These are phyloP conservation scores for Raddia guianensis DNA, from an alignment of 176 grass and related monocot species.

Conservation along the genomic window DNA sequence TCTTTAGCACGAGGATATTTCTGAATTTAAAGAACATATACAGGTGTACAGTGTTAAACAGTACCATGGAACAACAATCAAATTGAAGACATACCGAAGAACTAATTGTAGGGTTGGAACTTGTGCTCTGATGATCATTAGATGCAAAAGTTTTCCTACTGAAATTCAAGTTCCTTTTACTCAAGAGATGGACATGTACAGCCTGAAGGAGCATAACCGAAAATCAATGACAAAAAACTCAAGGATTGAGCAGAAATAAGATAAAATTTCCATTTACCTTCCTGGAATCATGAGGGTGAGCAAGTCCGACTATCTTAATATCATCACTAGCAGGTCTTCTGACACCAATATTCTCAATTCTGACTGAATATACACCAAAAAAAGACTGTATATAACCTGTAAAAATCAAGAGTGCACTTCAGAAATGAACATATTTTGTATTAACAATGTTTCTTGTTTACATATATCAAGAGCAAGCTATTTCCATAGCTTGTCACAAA, in stretches of 20 bases:
- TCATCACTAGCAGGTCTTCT: slow-evolving; percentile 57
- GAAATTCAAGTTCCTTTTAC: slow-evolving; percentile 46
- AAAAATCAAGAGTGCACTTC: not conserved
- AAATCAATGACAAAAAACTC: not conserved
- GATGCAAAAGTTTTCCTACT: slow-evolving; percentile 40
- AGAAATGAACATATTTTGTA: not conserved
- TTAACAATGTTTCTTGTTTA: not conserved
- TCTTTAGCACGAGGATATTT: not conserved
- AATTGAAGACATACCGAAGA: slow-evolving; percentile 31
- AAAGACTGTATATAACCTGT: slow-evolving; percentile 62
- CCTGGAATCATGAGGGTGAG: slow-evolving; percentile 57
- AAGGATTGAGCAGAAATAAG: not conserved
- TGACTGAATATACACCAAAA: slow-evolving; percentile 68
- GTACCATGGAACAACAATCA: not conserved
- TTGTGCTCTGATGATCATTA: slow-evolving; percentile 27
- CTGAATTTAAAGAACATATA: not conserved
- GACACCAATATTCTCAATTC: slow-evolving; percentile 63
- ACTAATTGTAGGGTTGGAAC: slow-evolving; percentile 31
- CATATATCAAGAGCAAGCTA: slow-evolving; percentile 1
- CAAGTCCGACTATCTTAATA: slow-evolving; percentile 57
- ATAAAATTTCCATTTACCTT: slow-evolving; percentile 46
- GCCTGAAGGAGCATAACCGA: slow-evolving; percentile 42
- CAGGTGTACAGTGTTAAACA: not conserved
- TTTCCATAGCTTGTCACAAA: not conserved
- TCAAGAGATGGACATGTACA: slow-evolving; percentile 51